Conservation (phyloP, 345 rosid species). For the Raphanus sativus region DNA sequence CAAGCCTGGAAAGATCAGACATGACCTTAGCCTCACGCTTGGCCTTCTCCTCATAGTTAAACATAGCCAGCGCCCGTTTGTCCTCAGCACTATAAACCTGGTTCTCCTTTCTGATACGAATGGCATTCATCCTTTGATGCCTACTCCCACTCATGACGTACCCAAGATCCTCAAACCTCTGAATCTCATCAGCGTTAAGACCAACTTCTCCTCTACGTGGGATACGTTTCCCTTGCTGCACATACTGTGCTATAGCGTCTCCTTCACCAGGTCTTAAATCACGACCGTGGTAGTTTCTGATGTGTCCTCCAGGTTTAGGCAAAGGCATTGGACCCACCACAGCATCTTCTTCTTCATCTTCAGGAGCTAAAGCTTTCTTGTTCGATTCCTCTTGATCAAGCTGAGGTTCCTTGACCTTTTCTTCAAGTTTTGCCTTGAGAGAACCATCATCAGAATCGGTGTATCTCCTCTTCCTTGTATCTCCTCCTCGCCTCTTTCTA, state of each 20-base stretch:
- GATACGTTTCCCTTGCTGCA: slow-evolving; percentile 53
- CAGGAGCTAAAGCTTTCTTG: slow-evolving; percentile 68
- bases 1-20: slow-evolving; percentile 91
- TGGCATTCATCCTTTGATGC: slow-evolving; percentile 97
- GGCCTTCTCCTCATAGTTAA: slow-evolving; percentile 95
- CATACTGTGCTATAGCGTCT: slow-evolving; percentile 98
- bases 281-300: slow-evolving; percentile 75
- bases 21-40: slow-evolving; percentile 97
- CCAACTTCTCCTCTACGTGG: slow-evolving; percentile 97
- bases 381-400: slow-evolving; percentile 71
- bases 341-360: slow-evolving; percentile 61
- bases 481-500: too few species aligned
- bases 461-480: too few species aligned
- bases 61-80: slow-evolving; percentile 94
- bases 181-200: slow-evolving; percentile 94
- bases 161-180: slow-evolving; percentile 86
- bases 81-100: slow-evolving; percentile 99
- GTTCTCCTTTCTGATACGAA: slow-evolving; percentile 98
- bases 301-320: slow-evolving; percentile 91
- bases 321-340: slow-evolving; percentile 88
- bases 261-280: slow-evolving; percentile 99
- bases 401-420: slow-evolving; percentile 39
- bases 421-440: too few species aligned
- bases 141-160: slow-evolving; percentile 99
- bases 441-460: too few species aligned